These are phyloP conservation scores for Lachancea cidri DNA, from an alignment of 805 yeast genomes.

Conservation along the genomic window DNA sequence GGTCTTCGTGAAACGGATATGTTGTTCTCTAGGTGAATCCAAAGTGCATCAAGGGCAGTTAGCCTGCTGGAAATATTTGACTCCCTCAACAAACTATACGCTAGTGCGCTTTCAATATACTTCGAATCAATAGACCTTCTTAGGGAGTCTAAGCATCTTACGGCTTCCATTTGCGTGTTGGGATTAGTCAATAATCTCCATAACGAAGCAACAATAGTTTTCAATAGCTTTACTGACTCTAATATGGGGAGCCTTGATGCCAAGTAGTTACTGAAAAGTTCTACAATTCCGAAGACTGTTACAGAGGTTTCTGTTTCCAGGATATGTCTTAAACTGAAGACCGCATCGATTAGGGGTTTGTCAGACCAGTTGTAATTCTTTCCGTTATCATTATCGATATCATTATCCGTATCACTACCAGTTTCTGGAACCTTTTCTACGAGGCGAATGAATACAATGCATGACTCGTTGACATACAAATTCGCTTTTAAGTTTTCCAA, in stretches of 20 bases:
- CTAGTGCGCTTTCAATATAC: constrained; percentile 68
- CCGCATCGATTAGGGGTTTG: constrained; percentile 28
- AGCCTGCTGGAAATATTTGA: constrained; percentile 39
- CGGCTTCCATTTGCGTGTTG: constrained; percentile 63
- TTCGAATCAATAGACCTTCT: constrained; percentile 47
- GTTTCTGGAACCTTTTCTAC: constrained; percentile 44
- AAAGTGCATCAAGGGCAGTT: constrained; percentile 56
- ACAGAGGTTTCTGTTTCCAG: constrained; percentile 11
- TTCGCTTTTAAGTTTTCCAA: constrained; percentile 18
- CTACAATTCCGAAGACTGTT: constrained; percentile 27
- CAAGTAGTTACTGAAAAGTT: constrained; percentile 30
- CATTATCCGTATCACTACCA: background rate
- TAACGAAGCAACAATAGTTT: constrained; percentile 36
- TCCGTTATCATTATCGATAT: constrained; percentile 7
- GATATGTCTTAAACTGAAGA: constrained; percentile 16
- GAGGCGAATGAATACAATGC: constrained; percentile 34
- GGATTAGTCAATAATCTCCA: constrained; percentile 51
- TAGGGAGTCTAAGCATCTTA: constrained; percentile 57
- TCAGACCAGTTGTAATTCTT: too few species aligned
- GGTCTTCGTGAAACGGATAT: constrained; percentile 48
- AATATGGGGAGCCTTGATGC: constrained; percentile 21
- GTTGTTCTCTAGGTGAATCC: constrained; percentile 60
- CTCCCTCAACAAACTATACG: constrained; percentile 46
- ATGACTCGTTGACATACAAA: constrained; percentile 28
- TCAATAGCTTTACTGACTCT: constrained; percentile 21